These are phyloP conservation scores for Sextonia rubra DNA, from an alignment of 164 flowering plant species.

Conservation along the genomic window DNA sequence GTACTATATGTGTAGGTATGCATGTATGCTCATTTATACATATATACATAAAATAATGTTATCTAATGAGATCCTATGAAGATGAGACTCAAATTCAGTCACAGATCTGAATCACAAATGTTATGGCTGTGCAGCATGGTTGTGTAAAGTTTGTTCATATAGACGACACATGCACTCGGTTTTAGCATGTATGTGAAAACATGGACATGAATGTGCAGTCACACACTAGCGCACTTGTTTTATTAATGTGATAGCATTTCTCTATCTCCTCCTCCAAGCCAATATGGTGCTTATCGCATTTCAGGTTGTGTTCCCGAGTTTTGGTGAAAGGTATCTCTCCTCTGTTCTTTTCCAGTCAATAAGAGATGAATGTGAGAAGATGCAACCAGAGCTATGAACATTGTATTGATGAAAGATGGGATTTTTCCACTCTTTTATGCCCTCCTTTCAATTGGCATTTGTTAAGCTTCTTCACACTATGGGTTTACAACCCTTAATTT, in stretches of 20 bases:
- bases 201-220: background rate
- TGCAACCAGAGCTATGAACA: constrained; percentile 68
- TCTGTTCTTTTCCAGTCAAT: constrained; percentile 82
- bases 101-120: too few species aligned
- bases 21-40: too few species aligned
- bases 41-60: too few species aligned
- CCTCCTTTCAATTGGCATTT: background rate
- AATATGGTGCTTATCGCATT: background rate
- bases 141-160: too few species aligned
- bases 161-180: too few species aligned
- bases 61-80: too few species aligned
- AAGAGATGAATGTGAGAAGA: constrained; percentile 81
- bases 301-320: constrained; percentile 90
- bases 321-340: constrained; percentile 88
- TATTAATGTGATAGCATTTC: background rate
- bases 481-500: background rate
- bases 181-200: too few species aligned
- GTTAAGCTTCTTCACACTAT: too few species aligned
- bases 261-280: background rate
- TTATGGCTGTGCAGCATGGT: too few species aligned
- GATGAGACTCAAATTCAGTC: too few species aligned
- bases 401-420: background rate
- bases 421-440: background rate
- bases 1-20: too few species aligned
- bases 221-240: background rate